Evolutionary conservation across 129 eudicot genomes (phyloP).

Genomic region (Artemisia annua): DNA sequence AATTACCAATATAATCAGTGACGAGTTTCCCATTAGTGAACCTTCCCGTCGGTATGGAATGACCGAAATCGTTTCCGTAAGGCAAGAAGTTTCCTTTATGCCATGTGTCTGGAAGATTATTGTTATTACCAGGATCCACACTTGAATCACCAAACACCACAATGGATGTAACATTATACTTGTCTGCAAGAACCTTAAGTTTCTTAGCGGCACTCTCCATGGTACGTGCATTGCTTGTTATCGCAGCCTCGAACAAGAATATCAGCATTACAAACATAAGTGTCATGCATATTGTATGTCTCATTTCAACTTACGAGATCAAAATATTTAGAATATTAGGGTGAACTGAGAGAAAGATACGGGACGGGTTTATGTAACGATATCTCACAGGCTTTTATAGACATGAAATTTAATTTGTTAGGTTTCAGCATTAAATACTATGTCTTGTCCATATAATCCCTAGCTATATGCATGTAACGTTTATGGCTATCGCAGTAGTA

Average conservation of each 20-base stretch:
- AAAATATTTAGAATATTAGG: background rate
- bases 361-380: conserved; percentile 14
- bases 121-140: conserved; percentile 81
- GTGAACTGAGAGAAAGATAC: background rate
- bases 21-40: conserved; percentile 71
- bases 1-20: conserved; percentile 68
- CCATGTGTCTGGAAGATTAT: conserved; percentile 39
- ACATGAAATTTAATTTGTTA: conserved; percentile 21
- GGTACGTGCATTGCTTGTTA: conserved; percentile 28
- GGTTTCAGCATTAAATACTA: conserved; percentile 26
- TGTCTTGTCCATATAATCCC: background rate
- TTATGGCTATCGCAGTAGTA: background rate
- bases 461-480: background rate
- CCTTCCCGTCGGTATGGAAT: conserved; percentile 59
- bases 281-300: conserved; percentile 10
- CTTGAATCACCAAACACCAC: conserved; percentile 73
- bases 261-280: conserved; percentile 19
- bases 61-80: conserved; percentile 56
- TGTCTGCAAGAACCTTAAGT: conserved; percentile 39
- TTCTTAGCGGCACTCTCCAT: conserved; percentile 1
- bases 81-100: conserved; percentile 63
- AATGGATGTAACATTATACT: conserved; percentile 51
- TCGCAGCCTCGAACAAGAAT: conserved; percentile 19
- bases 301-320: conserved; percentile 24
- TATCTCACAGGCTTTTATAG: conserved; percentile 24